These are phyloP conservation scores for Oryza australiensis DNA, from an alignment of 176 grass and related monocot species.

Conservation along the genomic window DNA sequence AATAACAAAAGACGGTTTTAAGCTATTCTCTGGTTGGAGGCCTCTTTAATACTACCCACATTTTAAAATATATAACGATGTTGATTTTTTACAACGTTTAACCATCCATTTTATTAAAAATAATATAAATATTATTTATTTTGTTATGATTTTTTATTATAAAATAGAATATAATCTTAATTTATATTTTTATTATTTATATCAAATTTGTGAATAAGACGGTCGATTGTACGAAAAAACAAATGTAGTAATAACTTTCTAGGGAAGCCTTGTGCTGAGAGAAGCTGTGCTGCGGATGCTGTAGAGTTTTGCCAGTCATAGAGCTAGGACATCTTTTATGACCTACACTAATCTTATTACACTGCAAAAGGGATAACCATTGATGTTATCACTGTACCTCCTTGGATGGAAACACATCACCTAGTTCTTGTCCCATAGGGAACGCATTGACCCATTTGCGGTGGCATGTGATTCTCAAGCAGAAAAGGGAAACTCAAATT, in stretches of 20 bases:
- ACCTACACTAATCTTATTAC: neutral
- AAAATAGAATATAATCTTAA: no score
- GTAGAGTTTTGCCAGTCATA: neutral
- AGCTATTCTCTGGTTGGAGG: neutral
- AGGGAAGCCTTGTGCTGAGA: neutral
- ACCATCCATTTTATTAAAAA: no score
- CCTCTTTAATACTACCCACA: no score
- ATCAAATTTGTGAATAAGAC: no score
- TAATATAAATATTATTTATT: no score
- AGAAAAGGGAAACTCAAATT: neutral
- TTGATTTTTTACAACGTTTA: no score
- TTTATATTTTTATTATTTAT: no score
- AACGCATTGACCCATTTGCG: neutral
- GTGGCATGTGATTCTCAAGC: slow-evolving; percentile 15
- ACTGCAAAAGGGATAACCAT: neutral
- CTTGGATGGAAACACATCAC: neutral
- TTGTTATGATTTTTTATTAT: no score
- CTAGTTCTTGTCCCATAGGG: neutral
- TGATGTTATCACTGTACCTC: neutral
- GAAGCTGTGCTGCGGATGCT: neutral
- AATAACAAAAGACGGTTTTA: neutral
- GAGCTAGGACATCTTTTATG: neutral
- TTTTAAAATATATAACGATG: no score
- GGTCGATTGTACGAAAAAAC: no score
- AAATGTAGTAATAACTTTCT: no score